Evolutionary conservation across 345 rosid species (phyloP).

Genomic region (Eucalyptus sp.): DNA sequence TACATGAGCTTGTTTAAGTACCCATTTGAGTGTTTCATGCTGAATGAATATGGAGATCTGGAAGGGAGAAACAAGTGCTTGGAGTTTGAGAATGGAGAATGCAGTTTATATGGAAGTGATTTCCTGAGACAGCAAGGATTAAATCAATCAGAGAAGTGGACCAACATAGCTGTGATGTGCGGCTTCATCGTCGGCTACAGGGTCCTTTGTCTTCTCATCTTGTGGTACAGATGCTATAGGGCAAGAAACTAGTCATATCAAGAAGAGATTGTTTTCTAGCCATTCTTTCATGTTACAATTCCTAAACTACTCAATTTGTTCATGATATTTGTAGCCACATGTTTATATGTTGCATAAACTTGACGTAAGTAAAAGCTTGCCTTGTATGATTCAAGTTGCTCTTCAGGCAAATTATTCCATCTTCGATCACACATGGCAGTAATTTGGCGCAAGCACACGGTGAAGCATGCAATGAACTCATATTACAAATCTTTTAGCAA

Average conservation of each 20-base stretch:
- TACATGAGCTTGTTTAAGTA: constrained; percentile 74
- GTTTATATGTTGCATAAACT: neutral
- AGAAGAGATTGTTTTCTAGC: neutral
- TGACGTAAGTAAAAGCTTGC: neutral
- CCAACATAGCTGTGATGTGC: constrained; percentile 57
- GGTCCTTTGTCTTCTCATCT: constrained; percentile 53
- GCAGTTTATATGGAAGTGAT: constrained; percentile 25
- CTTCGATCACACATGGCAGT: neutral
- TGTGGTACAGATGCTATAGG: constrained; percentile 62
- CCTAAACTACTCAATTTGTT: neutral
- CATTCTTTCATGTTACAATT: neutral
- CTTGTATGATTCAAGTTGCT: neutral
- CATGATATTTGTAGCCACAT: neutral
- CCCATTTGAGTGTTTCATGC: constrained; percentile 72
- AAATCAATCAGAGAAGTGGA: constrained; percentile 59
- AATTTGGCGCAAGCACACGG: neutral
- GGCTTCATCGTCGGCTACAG: constrained; percentile 69
- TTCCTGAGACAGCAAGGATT: constrained; percentile 56
- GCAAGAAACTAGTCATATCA: constrained; percentile 21
- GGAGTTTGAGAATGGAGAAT: constrained; percentile 13
- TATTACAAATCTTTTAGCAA: neutral
- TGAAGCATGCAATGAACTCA: neutral
- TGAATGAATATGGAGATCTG: constrained; percentile 67
- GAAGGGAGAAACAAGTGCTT: constrained; percentile 29
- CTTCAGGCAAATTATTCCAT: neutral